These are phyloP conservation scores for Chlamydomonas schloesseri DNA, from an alignment of 139 green algal genomes.

Conservation along the genomic window DNA sequence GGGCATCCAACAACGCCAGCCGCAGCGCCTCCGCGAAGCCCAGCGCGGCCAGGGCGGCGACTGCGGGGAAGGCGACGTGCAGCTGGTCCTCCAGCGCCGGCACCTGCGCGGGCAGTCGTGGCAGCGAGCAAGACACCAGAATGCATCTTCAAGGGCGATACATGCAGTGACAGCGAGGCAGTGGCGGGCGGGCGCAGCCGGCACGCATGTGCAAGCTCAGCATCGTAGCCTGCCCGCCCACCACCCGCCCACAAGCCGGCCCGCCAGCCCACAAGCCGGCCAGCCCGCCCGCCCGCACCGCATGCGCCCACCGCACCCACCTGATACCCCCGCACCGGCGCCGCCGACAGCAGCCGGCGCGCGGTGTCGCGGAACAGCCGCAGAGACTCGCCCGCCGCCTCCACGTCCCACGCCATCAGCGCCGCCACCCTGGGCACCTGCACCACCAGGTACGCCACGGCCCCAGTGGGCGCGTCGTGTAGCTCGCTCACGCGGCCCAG, in stretches of 20 bases:
- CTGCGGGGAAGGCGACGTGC: not conserved
- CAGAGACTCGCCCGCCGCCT: not conserved
- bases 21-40: not conserved
- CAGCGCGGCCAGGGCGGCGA: not conserved
- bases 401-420: conserved; percentile 23
- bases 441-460: conserved; percentile 20
- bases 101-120: no score
- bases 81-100: not conserved
- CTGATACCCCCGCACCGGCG: not conserved
- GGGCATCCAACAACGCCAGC: not conserved
- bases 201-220: no score
- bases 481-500: not conserved
- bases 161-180: no score
- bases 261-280: not conserved
- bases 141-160: no score
- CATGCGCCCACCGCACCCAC: not conserved
- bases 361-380: not conserved
- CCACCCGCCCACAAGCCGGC: not conserved
- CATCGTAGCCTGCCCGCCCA: no score
- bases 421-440: not conserved
- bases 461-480: conserved; percentile 3
- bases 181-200: no score
- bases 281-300: no score
- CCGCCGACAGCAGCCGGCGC: not conserved
- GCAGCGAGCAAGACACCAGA: no score